These are phyloP conservation scores for Aspergillus caelatus DNA, from an alignment of 2,329 filamentous ascomycete species.

Conservation along the genomic window DNA sequence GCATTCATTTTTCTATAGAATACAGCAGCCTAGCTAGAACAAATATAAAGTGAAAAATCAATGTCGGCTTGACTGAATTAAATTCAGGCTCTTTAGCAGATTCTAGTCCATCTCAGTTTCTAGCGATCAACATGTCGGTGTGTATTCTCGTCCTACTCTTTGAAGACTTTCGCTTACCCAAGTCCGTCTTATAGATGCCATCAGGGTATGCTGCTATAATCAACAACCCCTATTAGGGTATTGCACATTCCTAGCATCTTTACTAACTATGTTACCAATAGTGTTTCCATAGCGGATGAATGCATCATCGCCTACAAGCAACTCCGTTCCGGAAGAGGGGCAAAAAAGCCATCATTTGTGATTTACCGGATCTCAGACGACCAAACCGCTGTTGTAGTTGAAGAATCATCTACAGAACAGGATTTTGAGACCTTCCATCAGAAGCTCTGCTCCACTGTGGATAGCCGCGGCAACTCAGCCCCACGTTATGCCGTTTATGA, in stretches of 20 bases:
- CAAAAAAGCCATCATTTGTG: slow-evolving; percentile 51
- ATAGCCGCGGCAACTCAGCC: slow-evolving; percentile 11
- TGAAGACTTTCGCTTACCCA: background rate
- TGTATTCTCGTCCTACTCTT: background rate
- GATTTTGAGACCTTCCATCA: slow-evolving; percentile 31
- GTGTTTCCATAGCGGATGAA: slow-evolving; percentile 20
- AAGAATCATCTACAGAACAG: slow-evolving; percentile 35
- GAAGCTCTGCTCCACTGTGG: slow-evolving; percentile 26
- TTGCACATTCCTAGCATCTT: background rate
- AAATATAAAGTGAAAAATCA: background rate
- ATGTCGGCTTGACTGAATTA: background rate
- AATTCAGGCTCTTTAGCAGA: background rate
- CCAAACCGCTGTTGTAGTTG: slow-evolving; percentile 37
- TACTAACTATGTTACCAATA: background rate
- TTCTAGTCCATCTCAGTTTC: background rate
- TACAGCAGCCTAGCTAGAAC: background rate
- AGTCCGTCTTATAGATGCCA: slow-evolving; percentile 6
- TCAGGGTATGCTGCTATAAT: background rate
- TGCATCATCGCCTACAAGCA: slow-evolving; percentile 38
- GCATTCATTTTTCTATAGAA: background rate
- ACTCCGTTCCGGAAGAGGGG: slow-evolving; percentile 32
- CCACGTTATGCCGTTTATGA: slow-evolving; percentile 41
- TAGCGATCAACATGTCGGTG: background rate
- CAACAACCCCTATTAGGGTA: rapidly evolving
- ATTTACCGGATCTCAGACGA: slow-evolving; percentile 47